Evolutionary conservation across 2,329 filamentous ascomycete species (phyloP).

Genomic region (Penicillium oxalicum): DNA sequence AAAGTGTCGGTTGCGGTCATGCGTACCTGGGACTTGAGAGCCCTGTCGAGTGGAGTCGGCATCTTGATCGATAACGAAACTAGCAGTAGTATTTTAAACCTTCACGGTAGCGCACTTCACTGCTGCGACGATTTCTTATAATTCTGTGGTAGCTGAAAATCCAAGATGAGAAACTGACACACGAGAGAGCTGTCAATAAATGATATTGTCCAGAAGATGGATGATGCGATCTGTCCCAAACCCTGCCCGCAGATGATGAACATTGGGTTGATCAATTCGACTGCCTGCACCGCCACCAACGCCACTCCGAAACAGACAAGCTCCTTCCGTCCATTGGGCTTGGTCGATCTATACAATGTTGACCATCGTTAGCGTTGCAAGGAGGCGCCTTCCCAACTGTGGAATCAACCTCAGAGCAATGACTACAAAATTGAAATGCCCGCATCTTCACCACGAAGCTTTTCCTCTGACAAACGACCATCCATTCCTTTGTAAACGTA

Average conservation of each 20-base stretch:
- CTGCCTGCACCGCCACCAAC: conserved; percentile 11
- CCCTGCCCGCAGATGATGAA: background rate
- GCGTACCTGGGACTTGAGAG: conserved; percentile 62
- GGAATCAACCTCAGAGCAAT: background rate
- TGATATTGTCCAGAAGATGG: conserved; percentile 10
- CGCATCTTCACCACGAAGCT: no score
- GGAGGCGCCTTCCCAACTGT: background rate
- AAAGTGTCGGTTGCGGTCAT: conserved; percentile 8
- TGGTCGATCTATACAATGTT: background rate
- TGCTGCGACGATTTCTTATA: no score
- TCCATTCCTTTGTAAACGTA: no score
- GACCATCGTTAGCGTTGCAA: no score
- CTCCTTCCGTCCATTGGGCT: background rate
- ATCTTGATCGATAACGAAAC: conserved; percentile 38
- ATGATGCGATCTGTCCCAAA: conserved; percentile 8
- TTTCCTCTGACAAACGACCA: no score
- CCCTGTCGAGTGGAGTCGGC: conserved; percentile 64
- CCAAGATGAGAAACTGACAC: no score
- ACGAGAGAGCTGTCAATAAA: background rate
- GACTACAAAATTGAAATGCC: no score
- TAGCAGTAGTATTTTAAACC: background rate
- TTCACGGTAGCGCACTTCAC: background rate
- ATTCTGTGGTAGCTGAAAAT: background rate
- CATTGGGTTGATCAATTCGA: no score
- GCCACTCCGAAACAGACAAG: conserved; percentile 9